A percentile compares a stretch with the other conserved stretches of the same genome.
Conservation (phyloP, 148 eudicot genomes). For the Pouteria glomerata region DNA sequence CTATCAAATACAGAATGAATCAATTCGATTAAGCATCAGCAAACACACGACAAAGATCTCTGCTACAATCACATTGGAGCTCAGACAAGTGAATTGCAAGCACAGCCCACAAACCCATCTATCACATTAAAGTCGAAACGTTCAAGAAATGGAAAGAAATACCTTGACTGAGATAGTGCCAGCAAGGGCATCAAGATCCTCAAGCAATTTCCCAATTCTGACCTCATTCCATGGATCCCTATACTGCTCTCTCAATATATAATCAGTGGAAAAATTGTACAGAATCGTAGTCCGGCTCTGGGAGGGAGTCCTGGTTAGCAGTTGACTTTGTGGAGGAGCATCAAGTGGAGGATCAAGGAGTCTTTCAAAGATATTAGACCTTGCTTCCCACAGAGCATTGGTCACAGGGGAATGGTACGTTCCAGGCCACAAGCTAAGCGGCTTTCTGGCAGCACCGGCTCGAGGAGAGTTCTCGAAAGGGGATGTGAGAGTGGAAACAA, state of each 20-base stretch:
- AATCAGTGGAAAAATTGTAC: slow-evolving; percentile 77
- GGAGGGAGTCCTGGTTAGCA: slow-evolving; percentile 61
- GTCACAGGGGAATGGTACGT: slow-evolving; percentile 99
- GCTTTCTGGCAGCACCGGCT: slow-evolving; percentile 41
- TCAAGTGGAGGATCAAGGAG: slow-evolving; percentile 60
- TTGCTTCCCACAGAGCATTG: slow-evolving; percentile 88
- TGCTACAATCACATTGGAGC: too few species aligned
- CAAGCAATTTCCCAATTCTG: slow-evolving; percentile 89
- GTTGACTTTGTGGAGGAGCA: slow-evolving; percentile 71
- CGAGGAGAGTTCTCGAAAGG: slow-evolving; percentile 36
- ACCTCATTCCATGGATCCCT: slow-evolving; percentile 92
- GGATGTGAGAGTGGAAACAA: slow-evolving; percentile 63
- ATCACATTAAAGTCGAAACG: not conserved
- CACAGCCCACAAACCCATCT: too few species aligned
- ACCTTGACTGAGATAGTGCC: slow-evolving; percentile 98
- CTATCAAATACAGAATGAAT: too few species aligned
- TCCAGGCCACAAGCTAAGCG: slow-evolving; percentile 89
- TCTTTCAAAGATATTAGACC: slow-evolving; percentile 66
- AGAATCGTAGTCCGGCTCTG: slow-evolving; percentile 64
- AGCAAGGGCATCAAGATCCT: slow-evolving; percentile 98
- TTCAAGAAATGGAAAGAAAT: slow-evolving; percentile 1
- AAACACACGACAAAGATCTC: too few species aligned
- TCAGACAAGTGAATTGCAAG: too few species aligned
- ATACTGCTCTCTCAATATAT: slow-evolving; percentile 85
- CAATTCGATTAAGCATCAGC: too few species aligned